Conservation (phyloP, 495 filamentous ascomycete genomes). For the Opeltia flavorubescens region DNA sequence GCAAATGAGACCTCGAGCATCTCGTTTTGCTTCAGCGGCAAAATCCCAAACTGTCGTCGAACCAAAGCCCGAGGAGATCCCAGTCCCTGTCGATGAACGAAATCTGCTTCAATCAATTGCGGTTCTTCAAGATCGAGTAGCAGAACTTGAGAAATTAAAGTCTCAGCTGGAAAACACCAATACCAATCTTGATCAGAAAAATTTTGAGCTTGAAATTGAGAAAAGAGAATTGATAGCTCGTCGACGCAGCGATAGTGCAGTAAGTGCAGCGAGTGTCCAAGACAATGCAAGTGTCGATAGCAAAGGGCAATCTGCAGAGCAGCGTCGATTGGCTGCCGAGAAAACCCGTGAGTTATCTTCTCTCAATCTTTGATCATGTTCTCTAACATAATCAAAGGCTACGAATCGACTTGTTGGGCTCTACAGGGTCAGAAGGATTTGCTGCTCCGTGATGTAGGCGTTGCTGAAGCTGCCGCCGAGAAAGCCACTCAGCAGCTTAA, state of each 20-base stretch:
- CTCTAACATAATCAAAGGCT: constrained; percentile 24
- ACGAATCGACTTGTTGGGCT: constrained; percentile 42
- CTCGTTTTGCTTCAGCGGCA: constrained; percentile 39
- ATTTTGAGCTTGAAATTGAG: constrained; percentile 36
- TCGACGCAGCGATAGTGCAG: constrained; percentile 29
- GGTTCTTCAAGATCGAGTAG: constrained; percentile 52
- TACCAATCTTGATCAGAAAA: constrained; percentile 42
- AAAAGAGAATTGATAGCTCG: constrained; percentile 29
- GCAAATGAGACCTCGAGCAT: constrained; percentile 32
- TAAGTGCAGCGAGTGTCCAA: constrained; percentile 18
- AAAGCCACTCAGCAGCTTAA: constrained; percentile 51
- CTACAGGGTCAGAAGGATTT: constrained; percentile 45
- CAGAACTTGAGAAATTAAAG: constrained; percentile 44
- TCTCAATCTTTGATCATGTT: background rate
- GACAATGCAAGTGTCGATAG: constrained; percentile 26
- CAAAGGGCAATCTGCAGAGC: constrained; percentile 17
- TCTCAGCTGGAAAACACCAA: constrained; percentile 41
- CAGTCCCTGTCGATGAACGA: constrained; percentile 54
- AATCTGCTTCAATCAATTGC: constrained; percentile 53
- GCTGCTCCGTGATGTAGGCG: constrained; percentile 41
- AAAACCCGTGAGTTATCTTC: constrained; percentile 37
- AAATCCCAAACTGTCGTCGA: constrained; percentile 8
- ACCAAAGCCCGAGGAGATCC: constrained; percentile 40
- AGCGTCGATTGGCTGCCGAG: constrained; percentile 30
- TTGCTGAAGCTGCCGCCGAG: constrained; percentile 44